Evolutionary conservation across 345 rosid genomes (phyloP).

Genomic region (Excoecaria cochinchinensis): DNA sequence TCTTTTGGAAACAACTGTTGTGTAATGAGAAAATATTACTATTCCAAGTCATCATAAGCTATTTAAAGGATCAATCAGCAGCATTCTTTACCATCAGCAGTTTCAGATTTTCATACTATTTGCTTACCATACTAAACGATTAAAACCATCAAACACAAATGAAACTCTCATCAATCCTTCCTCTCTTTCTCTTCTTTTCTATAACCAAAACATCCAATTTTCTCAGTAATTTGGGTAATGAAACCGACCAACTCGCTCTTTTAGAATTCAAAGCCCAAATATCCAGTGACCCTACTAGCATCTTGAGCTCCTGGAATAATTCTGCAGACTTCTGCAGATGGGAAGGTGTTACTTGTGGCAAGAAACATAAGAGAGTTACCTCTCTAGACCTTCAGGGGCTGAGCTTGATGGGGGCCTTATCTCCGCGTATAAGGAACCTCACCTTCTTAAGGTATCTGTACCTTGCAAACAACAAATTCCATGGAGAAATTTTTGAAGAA

Average conservation of each 20-base stretch:
- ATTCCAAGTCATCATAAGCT: no score
- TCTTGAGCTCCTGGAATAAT: not conserved
- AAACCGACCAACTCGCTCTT: not conserved
- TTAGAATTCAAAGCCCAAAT: not conserved
- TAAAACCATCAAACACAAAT: no score
- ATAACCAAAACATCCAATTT: no score
- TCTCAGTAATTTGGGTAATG: not conserved
- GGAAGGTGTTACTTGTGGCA: not conserved
- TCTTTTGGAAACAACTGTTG: no score
- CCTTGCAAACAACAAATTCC: not conserved
- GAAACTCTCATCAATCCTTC: no score
- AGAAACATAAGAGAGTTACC: not conserved
- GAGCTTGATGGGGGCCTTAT: not conserved
- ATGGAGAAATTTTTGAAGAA: slow-evolving; percentile 1
- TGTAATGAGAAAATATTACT: no score
- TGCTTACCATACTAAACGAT: no score
- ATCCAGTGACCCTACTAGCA: not conserved
- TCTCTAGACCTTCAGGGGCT: not conserved
- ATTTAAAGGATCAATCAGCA: no score
- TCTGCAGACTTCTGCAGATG: not conserved
- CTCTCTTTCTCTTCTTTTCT: no score
- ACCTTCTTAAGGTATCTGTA: slow-evolving; percentile 3
- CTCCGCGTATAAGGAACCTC: not conserved
- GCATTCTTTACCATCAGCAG: no score
- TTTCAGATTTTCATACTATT: no score